Conservation (phyloP, 2,329 filamentous ascomycete genomes). For the Colletotrichum tanaceti region DNA sequence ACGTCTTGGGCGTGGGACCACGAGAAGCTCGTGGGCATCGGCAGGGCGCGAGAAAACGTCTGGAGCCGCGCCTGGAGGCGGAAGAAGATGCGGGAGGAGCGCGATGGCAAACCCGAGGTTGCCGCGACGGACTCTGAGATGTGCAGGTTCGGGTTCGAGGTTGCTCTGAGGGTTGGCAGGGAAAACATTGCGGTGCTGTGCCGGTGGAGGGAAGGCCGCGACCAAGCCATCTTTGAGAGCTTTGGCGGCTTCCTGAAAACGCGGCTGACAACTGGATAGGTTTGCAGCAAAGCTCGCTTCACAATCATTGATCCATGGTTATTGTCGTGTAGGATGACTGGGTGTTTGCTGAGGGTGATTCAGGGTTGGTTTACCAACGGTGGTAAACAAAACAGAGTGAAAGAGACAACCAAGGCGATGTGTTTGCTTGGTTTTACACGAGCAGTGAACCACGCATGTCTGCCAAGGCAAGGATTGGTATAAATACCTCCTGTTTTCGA, state of each 20-base stretch:
- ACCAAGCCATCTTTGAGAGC: slow-evolving; percentile 83
- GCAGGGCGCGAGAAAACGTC: slow-evolving; percentile 76
- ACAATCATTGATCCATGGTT: neutral
- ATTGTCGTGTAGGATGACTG: no score
- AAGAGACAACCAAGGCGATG: no score
- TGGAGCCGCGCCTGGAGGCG: slow-evolving; percentile 82
- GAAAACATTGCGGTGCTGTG: slow-evolving; percentile 61
- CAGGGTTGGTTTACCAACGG: fast-evolving
- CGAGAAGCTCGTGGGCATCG: slow-evolving; percentile 65
- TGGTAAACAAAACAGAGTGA: no score
- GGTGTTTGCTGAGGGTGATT: neutral
- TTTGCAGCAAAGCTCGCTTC: neutral
- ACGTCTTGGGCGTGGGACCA: slow-evolving; percentile 72
- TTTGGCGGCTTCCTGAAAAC: slow-evolving; percentile 82
- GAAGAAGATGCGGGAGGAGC: slow-evolving; percentile 56
- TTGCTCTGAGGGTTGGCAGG: slow-evolving; percentile 59
- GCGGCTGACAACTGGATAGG: neutral
- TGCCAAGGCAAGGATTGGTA: no score
- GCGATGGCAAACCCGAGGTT: slow-evolving; percentile 42
- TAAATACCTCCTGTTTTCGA: neutral
- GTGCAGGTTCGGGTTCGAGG: slow-evolving; percentile 68
- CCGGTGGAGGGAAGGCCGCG: slow-evolving; percentile 81
- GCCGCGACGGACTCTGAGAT: slow-evolving; percentile 46
- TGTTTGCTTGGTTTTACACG: fast-evolving
- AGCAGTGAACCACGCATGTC: neutral